Conservation (phyloP, 257 asterid species). For the Salvia splendens region DNA sequence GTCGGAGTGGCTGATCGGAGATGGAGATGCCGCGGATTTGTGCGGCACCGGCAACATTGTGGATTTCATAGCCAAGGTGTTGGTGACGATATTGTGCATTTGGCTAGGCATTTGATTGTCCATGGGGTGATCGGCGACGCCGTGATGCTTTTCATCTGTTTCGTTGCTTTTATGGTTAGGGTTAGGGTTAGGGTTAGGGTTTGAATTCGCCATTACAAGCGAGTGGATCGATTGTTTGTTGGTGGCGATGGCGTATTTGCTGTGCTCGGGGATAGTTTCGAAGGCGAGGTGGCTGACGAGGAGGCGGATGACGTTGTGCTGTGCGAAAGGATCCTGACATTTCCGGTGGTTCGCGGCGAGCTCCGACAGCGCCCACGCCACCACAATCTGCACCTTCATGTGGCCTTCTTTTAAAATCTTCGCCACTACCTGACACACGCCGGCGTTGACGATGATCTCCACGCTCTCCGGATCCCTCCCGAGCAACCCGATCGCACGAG, state of each 20-base stretch:
- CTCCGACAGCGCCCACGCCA: conserved; percentile 79
- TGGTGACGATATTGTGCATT: conserved; percentile 49
- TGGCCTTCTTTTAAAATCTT: conserved; percentile 81
- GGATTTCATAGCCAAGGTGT: conserved; percentile 49
- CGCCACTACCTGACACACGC: conserved; percentile 72
- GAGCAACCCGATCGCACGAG: conserved; percentile 72
- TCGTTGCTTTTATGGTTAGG: background rate
- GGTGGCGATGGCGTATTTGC: conserved; percentile 56
- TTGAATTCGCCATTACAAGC: conserved; percentile 55
- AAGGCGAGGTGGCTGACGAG: conserved; percentile 79
- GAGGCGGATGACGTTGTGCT: conserved; percentile 63
- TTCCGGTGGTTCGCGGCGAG: conserved; percentile 71
- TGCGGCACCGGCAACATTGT: background rate
- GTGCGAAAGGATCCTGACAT: conserved; percentile 77
- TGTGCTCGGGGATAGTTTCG: conserved; percentile 76
- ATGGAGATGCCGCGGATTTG: background rate
- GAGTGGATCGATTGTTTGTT: conserved; percentile 53
- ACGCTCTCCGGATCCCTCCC: conserved; percentile 80
- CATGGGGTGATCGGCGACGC: conserved; percentile 20
- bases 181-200: background rate
- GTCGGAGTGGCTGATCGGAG: background rate
- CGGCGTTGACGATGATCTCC: conserved; percentile 69
- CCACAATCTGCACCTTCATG: conserved; percentile 75
- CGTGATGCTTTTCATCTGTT: background rate
- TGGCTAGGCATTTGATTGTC: conserved; percentile 42